phyloP scores from a whole-genome alignment of 495 filamentous ascomycete genomes.

The Neurospora sp. region DNA sequence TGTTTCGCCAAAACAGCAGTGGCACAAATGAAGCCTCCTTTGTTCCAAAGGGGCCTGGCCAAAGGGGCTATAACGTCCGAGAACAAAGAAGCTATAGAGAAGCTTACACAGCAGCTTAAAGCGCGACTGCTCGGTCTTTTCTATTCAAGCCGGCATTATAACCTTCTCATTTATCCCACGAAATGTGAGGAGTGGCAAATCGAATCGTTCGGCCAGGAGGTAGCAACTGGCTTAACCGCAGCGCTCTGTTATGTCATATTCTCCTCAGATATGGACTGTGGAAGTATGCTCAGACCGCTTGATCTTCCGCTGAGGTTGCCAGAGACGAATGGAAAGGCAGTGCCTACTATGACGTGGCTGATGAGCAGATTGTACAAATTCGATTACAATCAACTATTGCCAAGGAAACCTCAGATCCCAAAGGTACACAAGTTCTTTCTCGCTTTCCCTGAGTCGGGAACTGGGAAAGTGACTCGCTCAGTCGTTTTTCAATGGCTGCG shows the following conservation, averaged over 20 bases:
- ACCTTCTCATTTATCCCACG: conserved; percentile 30
- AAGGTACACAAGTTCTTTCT: conserved; percentile 18
- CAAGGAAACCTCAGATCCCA: neutral
- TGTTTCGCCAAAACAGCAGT: conserved; percentile 21
- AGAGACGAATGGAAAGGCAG: neutral
- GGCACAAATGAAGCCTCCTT: neutral
- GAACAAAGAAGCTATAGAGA: conserved; percentile 10
- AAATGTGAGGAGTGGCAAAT: conserved; percentile 29
- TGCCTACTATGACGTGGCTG: neutral
- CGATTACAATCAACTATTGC: conserved; percentile 17
- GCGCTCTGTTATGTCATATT: conserved; percentile 29
- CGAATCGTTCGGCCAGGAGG: conserved; percentile 10
- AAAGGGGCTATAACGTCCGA: conserved; percentile 12
- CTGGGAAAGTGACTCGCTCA: neutral
- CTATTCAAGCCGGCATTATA: conserved; percentile 20
- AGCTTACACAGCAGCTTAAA: conserved; percentile 23
- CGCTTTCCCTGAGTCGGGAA: conserved; percentile 13
- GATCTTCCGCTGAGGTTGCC: neutral
- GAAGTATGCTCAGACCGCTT: conserved; percentile 13
- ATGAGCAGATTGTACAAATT: conserved; percentile 18
- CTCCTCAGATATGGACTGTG: conserved; percentile 8
- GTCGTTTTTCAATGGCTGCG: conserved; percentile 21
- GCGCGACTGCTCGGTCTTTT: conserved; percentile 22
- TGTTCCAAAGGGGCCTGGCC: conserved; percentile 5
- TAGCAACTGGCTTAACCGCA: conserved; percentile 10